These are phyloP conservation scores for Solanum paucissectum DNA, from an alignment of 257 asterid species.

Conservation along the genomic window DNA sequence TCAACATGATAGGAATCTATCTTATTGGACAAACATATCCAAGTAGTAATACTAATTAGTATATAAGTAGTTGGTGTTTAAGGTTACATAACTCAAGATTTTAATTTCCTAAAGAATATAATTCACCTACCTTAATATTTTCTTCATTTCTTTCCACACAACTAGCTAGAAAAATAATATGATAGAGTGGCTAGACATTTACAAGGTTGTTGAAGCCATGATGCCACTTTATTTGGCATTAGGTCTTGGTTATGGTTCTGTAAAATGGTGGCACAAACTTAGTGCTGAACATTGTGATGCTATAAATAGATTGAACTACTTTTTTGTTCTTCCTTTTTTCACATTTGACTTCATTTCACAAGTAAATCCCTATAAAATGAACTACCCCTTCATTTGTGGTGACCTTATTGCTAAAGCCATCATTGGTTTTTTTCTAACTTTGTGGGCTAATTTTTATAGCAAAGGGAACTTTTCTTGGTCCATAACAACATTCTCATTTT, in stretches of 20 bases:
- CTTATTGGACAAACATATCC: not conserved
- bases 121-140: not conserved
- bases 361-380: slow-evolving; percentile 58
- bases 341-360: slow-evolving; percentile 45
- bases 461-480: slow-evolving; percentile 45
- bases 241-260: slow-evolving; percentile 52
- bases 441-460: slow-evolving; percentile 39
- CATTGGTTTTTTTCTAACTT: slow-evolving; percentile 8
- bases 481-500: slow-evolving; percentile 42
- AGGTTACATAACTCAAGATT: not conserved
- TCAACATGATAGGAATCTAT: not conserved
- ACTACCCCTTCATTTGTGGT: slow-evolving; percentile 40
- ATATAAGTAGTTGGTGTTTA: not conserved
- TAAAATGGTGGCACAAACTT: slow-evolving; percentile 62
- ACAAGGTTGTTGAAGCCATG: slow-evolving; percentile 51
- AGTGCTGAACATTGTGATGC: slow-evolving; percentile 64
- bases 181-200: slow-evolving; percentile 39
- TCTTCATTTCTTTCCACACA: not conserved
- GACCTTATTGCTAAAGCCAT: slow-evolving; percentile 49
- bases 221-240: slow-evolving; percentile 48
- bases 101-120: not conserved
- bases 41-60: not conserved
- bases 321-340: slow-evolving; percentile 65
- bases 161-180: not conserved
- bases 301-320: slow-evolving; percentile 58